phyloP scores from a whole-genome alignment of 1,139 yeast genomes.

The Debaryomyces psychrophilus region DNA sequence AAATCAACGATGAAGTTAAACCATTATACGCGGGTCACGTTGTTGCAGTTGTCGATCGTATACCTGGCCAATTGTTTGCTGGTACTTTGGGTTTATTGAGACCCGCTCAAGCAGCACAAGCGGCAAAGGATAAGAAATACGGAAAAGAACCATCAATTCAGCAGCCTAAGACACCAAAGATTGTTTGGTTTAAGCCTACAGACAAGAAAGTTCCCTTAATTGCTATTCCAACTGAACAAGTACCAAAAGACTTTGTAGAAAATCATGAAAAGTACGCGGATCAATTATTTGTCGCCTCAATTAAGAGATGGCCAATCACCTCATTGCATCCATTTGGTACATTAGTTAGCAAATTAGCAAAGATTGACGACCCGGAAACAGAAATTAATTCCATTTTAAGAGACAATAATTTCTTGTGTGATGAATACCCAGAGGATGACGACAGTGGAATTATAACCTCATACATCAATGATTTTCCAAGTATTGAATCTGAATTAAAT shows the following conservation, averaged over 20 bases:
- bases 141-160: constrained; percentile 53
- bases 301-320: constrained; percentile 98
- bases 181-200: constrained; percentile 98
- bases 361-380: constrained; percentile 72
- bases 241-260: constrained; percentile 93
- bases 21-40: constrained; percentile 98
- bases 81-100: constrained; percentile 92
- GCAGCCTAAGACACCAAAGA: constrained; percentile 73
- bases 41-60: constrained; percentile 95
- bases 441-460: constrained; percentile 28
- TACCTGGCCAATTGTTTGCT: constrained; percentile 92
- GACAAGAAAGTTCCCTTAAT: constrained; percentile 96
- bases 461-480: constrained; percentile 39
- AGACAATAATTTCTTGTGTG: constrained; percentile 89
- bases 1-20: constrained; percentile 86
- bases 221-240: constrained; percentile 98
- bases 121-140: constrained; percentile 67
- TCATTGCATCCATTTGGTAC: constrained; percentile 98
- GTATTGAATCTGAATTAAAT: constrained; percentile 37
- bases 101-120: constrained; percentile 95
- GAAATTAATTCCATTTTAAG: constrained; percentile 89
- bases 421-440: constrained; percentile 65
- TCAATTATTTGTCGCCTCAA: constrained; percentile 88
- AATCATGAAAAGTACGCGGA: constrained; percentile 83
- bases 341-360: constrained; percentile 82